Evolutionary conservation across 495 filamentous ascomycete genomes (phyloP).

Genomic region (Penicillium pulvis): DNA sequence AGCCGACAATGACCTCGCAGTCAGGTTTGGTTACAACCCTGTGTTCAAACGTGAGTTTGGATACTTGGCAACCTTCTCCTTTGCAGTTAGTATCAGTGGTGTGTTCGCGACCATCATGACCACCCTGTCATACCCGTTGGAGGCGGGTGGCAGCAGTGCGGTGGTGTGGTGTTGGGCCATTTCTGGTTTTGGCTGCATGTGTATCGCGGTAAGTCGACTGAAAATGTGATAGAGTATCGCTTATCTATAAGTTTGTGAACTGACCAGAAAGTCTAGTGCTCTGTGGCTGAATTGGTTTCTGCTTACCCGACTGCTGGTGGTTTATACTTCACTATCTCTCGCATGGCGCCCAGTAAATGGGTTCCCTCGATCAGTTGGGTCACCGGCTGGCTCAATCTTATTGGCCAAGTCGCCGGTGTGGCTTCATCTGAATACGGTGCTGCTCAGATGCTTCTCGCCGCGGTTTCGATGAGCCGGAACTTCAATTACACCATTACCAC

Average conservation of each 20-base stretch:
- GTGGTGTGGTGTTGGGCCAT: conserved; percentile 69
- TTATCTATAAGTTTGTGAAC: neutral
- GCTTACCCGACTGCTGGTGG: conserved; percentile 56
- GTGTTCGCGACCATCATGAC: conserved; percentile 63
- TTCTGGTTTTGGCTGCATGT: conserved; percentile 63
- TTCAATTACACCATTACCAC: conserved; percentile 56
- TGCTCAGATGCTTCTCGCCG: conserved; percentile 67
- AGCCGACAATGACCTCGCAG: conserved; percentile 22
- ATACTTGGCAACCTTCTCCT: conserved; percentile 62
- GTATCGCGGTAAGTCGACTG: conserved; percentile 51
- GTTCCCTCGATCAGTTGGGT: conserved; percentile 44
- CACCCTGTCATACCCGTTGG: conserved; percentile 61
- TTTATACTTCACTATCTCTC: conserved; percentile 51
- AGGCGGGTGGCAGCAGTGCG: conserved; percentile 60
- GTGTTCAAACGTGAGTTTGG: conserved; percentile 69
- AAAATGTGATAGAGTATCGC: neutral
- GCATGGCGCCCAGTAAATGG: conserved; percentile 40
- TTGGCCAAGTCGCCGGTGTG: conserved; percentile 65
- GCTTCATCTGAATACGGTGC: conserved; percentile 69
- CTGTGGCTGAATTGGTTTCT: conserved; percentile 57
- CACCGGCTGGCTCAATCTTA: conserved; percentile 68
- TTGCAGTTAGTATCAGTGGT: conserved; percentile 63
- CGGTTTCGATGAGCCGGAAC: conserved; percentile 61
- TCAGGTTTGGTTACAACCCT: conserved; percentile 27
- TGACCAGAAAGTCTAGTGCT: conserved; percentile 23